phyloP scores from a whole-genome alignment of 192 early-diverging fungal genomes.

The Dissophora globulifera region DNA sequence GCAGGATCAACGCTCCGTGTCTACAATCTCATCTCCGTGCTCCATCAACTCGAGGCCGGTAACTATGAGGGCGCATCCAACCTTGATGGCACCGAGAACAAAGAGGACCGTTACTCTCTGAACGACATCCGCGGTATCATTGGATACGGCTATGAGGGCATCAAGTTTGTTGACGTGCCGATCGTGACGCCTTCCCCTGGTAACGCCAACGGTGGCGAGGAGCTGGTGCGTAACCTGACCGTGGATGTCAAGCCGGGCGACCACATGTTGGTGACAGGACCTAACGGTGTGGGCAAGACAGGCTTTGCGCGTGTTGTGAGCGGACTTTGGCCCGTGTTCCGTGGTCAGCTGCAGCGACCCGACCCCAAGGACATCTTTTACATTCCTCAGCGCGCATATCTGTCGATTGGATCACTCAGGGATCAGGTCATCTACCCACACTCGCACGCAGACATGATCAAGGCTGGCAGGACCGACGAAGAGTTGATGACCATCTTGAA shows the following conservation, averaged over 20 bases:
- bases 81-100: conserved; percentile 10
- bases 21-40: conserved; percentile 83
- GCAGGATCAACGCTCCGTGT: conserved; percentile 91
- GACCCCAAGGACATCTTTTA: conserved; percentile 91
- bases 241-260: conserved; percentile 87
- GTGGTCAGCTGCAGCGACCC: conserved; percentile 74
- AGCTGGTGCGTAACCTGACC: conserved; percentile 81
- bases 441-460: conserved; percentile 81
- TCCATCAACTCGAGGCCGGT: conserved; percentile 77
- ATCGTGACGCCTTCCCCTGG: conserved; percentile 88
- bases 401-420: conserved; percentile 91
- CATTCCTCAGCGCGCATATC: conserved; percentile 97
- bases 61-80: conserved; percentile 59
- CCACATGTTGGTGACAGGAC: conserved; percentile 92
- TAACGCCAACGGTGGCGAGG: conserved; percentile 72
- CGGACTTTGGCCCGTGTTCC: conserved; percentile 94
- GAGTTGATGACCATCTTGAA: conserved; percentile 84
- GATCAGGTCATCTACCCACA: conserved; percentile 99
- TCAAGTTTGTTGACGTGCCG: conserved; percentile 89
- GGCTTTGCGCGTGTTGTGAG: conserved; percentile 93
- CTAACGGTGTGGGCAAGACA: conserved; percentile 95
- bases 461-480: conserved; percentile 77
- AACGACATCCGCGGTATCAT: conserved; percentile 68
- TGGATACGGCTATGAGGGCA: conserved; percentile 69
- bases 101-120: conserved; percentile 52